Base-by-base conservation (phyloP, 2,329 filamentous ascomycete genomes). In the Arthrinium phaeospermum region DNA sequence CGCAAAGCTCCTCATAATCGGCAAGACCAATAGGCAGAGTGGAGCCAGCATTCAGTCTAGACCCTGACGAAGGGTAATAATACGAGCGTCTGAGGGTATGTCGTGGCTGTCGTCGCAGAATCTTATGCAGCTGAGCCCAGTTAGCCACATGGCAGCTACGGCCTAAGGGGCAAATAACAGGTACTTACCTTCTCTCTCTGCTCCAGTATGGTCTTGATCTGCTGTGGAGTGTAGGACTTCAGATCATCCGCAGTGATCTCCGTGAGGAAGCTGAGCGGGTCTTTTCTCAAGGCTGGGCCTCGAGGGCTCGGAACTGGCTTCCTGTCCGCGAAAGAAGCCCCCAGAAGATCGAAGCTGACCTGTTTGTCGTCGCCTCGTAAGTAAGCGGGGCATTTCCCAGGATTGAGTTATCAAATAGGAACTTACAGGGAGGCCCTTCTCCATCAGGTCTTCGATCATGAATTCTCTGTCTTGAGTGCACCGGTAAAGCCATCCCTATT, bases 401-500 rank as follows among this genome's bases (percentile, higher is more conserved):
- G 64, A 74, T 79, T 13, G 44, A 24, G 67, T 46, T 19, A 13
- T 51, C 1, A 41, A 14, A 47, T 68, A 8, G 27, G 34, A 46
- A 67, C 67, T 73, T 76, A 83, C 81, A 53, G 72, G 73, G 61
- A 70, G 72, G n/a, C 78, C 77, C 34, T 76, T 77, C 41, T 78
- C 75, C 16, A 81, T 75, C 24, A 81, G 80, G 57, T 84, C 81
- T 24, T 83, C 80, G 44, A 88, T 77, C 53, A 84, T 76, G 22
- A 82, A 77, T 75, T 81, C 79, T 67, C 82, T 76, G 68, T 84
- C 82, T 64, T 79, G 75, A 30, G 78, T 72, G 80, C 94, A 96
- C 73, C 88, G 85, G 80, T 94, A 96, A 30, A 96, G 82, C 89
- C 92, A 96, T 37, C 93, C 92, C 70, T 91, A 85, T 22, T 85